These are phyloP conservation scores for Angophora floribunda DNA, from an alignment of 345 rosid genomes.

Conservation along the genomic window DNA sequence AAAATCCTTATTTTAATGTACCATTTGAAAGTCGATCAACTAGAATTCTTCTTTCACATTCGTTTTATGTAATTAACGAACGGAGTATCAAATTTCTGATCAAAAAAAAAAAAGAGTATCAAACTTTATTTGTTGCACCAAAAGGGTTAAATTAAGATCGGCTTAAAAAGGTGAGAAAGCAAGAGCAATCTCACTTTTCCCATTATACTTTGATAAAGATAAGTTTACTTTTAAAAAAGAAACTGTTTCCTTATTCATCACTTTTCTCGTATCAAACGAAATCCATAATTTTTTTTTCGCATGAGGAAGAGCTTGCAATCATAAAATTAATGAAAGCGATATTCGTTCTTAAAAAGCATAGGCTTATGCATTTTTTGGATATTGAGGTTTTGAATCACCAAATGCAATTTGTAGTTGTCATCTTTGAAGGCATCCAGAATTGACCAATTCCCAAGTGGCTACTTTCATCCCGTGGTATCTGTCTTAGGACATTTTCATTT, in stretches of 20 bases:
- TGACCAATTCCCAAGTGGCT: not conserved
- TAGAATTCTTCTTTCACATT: not conserved
- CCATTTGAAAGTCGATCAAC: not conserved
- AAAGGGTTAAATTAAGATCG: not conserved
- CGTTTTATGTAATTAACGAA: not conserved
- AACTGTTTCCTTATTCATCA: not conserved
- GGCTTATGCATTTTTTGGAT: not conserved
- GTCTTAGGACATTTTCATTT: not conserved
- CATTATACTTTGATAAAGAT: not conserved
- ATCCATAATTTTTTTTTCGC: not conserved
- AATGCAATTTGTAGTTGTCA: not conserved
- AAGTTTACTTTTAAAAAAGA: not conserved
- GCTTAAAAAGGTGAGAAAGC: not conserved
- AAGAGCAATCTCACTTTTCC: not conserved
- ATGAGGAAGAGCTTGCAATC: not conserved
- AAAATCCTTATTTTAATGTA: not conserved
- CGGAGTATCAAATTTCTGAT: not conserved
- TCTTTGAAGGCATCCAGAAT: not conserved
- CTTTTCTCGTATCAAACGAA: not conserved
- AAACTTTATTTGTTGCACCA: not conserved
- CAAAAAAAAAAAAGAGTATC: too few species aligned
- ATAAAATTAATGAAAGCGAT: not conserved
- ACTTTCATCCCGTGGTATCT: not conserved
- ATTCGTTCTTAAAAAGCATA: not conserved
- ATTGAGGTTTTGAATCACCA: not conserved